Conservation (phyloP, 164 flowering plant species). For the Santalum album region DNA sequence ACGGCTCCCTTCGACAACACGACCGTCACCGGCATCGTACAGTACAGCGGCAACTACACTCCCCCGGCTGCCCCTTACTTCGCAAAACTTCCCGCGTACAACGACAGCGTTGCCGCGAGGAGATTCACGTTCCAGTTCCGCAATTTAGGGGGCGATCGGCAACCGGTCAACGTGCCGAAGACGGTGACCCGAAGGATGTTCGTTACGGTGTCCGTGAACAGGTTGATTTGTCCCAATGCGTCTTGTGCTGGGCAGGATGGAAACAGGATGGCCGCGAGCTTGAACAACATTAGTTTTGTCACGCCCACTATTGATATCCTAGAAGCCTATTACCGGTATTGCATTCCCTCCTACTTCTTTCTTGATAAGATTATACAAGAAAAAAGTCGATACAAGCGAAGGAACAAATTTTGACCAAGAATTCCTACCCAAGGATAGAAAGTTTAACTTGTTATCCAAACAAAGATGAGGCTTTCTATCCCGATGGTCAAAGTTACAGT, state of each 20-base stretch:
- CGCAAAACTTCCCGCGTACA: constrained; percentile 7
- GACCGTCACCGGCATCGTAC: constrained; percentile 24
- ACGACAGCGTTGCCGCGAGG: constrained; percentile 3
- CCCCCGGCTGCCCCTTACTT: constrained; percentile 8
- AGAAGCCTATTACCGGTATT: constrained; percentile 19
- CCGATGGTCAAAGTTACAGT: too few species aligned
- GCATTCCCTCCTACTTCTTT: too few species aligned
- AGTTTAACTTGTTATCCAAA: too few species aligned
- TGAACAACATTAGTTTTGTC: constrained; percentile 24
- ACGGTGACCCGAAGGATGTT: background rate
- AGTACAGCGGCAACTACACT: constrained; percentile 12
- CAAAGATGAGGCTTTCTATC: too few species aligned
- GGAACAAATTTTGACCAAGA: too few species aligned
- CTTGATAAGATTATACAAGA: too few species aligned
- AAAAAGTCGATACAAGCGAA: too few species aligned
- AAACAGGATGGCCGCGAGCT: constrained; percentile 12
- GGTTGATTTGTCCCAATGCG: constrained; percentile 2
- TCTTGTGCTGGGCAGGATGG: constrained; percentile 15
- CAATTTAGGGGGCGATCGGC: constrained; percentile 11
- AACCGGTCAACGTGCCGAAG: constrained; percentile 22
- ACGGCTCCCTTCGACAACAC: constrained; percentile 11
- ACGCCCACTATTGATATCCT: constrained; percentile 9
- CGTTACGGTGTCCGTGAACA: constrained; percentile 12
- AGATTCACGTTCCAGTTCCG: constrained; percentile 11
- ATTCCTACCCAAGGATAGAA: too few species aligned